Evolutionary conservation across 331 rosid genomes (phyloP).

Genomic region (Stylosanthes scabra): DNA sequence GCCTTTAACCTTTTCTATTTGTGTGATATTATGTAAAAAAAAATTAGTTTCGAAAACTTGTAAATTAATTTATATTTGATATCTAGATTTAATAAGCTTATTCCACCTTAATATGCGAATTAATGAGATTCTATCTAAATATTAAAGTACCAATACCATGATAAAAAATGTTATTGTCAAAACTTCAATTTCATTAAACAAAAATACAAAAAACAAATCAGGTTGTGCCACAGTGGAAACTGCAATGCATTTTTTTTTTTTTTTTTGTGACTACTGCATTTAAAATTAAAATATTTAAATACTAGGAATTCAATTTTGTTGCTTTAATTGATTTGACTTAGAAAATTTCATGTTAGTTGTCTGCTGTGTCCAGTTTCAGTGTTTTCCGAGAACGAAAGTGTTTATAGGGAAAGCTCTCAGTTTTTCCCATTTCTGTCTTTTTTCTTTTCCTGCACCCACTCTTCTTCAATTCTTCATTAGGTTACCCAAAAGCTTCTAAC

Average conservation of each 20-base stretch:
- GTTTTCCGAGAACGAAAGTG: not conserved
- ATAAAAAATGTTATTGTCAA: not conserved
- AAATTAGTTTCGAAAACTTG: not conserved
- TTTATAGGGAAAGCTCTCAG: slow-evolving; percentile 27
- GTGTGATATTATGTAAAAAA: not conserved
- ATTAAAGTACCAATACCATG: not conserved
- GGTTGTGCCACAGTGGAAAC: not conserved
- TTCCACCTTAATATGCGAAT: too few species aligned
- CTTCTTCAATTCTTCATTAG: slow-evolving; percentile 13
- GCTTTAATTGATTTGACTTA: not conserved
- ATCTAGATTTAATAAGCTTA: not conserved
- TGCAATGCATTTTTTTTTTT: not conserved
- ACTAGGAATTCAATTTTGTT: not conserved
- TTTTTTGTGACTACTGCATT: too few species aligned
- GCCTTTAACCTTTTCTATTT: not conserved
- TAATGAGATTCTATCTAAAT: not conserved
- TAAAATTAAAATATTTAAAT: not conserved
- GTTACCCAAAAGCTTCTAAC: slow-evolving; percentile 15
- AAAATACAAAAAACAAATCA: not conserved
- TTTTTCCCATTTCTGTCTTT: not conserved
- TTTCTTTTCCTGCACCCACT: not conserved
- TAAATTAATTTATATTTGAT: not conserved
- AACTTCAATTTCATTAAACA: not conserved
- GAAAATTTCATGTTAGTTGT: not conserved
- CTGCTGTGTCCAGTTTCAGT: not conserved